Evolutionary conservation across 495 filamentous ascomycete genomes (phyloP).

Genomic region (Lichenothelia convexa): DNA sequence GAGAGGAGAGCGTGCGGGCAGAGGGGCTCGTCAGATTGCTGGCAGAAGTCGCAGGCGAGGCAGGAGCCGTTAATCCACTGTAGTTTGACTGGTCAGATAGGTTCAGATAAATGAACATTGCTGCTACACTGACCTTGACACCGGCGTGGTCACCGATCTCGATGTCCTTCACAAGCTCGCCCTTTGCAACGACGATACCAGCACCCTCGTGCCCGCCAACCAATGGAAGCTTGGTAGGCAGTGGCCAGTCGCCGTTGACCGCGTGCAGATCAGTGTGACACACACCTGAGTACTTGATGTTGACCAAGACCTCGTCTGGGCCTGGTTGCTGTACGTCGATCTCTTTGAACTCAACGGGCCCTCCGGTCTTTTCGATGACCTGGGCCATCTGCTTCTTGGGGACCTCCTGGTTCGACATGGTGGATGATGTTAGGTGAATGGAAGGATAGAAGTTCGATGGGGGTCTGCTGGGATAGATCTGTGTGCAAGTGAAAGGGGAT

Average conservation of each 20-base stretch:
- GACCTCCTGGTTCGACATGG: slow-evolving; percentile 19
- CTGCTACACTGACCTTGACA: slow-evolving; percentile 34
- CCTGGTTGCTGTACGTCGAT: slow-evolving; percentile 63
- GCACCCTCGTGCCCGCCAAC: slow-evolving; percentile 88
- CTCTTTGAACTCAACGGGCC: slow-evolving; percentile 59
- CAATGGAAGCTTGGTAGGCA: slow-evolving; percentile 59
- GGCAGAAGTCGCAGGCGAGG: slow-evolving; percentile 63
- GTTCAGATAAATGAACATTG: not conserved
- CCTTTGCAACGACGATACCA: slow-evolving; percentile 65
- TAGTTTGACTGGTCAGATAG: not conserved
- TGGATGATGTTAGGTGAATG: not conserved
- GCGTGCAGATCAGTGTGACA: slow-evolving; percentile 76
- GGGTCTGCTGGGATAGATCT: not conserved
- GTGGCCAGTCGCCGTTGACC: slow-evolving; percentile 75
- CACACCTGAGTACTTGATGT: slow-evolving; percentile 84
- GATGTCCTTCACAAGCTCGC: slow-evolving; percentile 51
- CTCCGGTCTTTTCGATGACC: slow-evolving; percentile 61
- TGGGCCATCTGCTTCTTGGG: slow-evolving; percentile 74
- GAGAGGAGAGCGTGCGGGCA: slow-evolving; percentile 56
- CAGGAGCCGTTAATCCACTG: slow-evolving; percentile 75
- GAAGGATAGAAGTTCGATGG: not conserved
- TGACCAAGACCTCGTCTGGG: slow-evolving; percentile 75
- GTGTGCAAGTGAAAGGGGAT: not conserved
- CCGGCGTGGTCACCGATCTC: slow-evolving; percentile 61
- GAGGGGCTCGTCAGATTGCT: slow-evolving; percentile 54